Conservation (phyloP, 176 grass and related monocot genomes). For the Pontederia crassipes region DNA sequence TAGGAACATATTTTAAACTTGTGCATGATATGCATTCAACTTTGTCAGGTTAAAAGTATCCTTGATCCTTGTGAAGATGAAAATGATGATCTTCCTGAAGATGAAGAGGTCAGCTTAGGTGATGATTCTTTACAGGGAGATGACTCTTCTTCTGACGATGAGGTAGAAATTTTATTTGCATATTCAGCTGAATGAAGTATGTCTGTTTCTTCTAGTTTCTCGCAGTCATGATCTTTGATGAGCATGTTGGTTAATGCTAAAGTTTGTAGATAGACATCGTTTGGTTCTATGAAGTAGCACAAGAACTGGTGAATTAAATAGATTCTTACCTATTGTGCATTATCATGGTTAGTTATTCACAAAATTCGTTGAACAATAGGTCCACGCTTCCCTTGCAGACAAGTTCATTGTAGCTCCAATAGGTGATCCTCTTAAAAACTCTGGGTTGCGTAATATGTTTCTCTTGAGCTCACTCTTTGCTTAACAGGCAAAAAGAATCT, state of each 20-base stretch:
- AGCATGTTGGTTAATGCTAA: no score
- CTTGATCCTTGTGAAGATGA: slow-evolving; percentile 93
- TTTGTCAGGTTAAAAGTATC: slow-evolving; percentile 89
- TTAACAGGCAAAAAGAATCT: slow-evolving; percentile 39
- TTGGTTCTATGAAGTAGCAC: no score
- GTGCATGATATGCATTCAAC: not conserved
- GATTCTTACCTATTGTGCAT: not conserved
- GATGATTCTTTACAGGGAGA: slow-evolving; percentile 49
- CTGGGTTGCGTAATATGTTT: not conserved
- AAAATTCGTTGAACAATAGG: slow-evolving; percentile 30
- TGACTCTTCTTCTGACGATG: slow-evolving; percentile 67
- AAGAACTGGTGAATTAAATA: no score
- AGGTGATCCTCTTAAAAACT: slow-evolving; percentile 36
- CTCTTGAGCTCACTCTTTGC: slow-evolving; percentile 25
- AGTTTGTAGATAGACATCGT: no score
- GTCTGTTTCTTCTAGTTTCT: no score
- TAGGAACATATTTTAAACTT: no score
- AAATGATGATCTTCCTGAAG: slow-evolving; percentile 36
- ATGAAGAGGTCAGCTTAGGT: slow-evolving; percentile 63
- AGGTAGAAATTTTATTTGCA: slow-evolving; percentile 35
- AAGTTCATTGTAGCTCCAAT: slow-evolving; percentile 71
- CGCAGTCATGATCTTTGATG: no score
- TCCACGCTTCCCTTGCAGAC: slow-evolving; percentile 55
- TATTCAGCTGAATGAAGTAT: not conserved
- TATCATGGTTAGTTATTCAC: not conserved